These are phyloP conservation scores for Kwoniella pini DNA, from an alignment of 768 basidiomycete species.

Conservation along the genomic window DNA sequence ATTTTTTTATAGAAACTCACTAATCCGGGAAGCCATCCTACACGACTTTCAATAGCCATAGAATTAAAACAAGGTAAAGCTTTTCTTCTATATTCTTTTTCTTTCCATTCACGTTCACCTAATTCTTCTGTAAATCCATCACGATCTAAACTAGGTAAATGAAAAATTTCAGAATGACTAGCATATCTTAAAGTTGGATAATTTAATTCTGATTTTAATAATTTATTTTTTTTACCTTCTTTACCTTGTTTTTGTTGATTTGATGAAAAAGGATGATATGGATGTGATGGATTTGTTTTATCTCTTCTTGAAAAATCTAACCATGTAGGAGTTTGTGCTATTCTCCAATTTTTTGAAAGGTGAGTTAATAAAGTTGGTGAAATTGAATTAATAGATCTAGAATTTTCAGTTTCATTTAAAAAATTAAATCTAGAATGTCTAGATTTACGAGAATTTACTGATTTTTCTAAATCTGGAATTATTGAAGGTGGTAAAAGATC, in stretches of 20 bases:
- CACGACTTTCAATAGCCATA: slow-evolving; percentile 48
- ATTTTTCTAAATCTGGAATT: slow-evolving; percentile 28
- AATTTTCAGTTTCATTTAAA: not conserved
- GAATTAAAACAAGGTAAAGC: slow-evolving; percentile 51
- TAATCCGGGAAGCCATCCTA: slow-evolving; percentile 48
- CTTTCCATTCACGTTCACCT: slow-evolving; percentile 40
- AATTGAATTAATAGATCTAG: slow-evolving; percentile 6
- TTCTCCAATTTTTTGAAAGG: slow-evolving; percentile 37
- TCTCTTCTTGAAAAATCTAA: slow-evolving; percentile 43
- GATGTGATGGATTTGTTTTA: slow-evolving; percentile 38
- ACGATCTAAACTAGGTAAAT: slow-evolving; percentile 39
- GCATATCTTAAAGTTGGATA: slow-evolving; percentile 48
- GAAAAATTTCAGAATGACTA: slow-evolving; percentile 48
- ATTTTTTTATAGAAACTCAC: too few species aligned
- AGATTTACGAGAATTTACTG: not conserved
- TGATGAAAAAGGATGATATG: slow-evolving; percentile 35
- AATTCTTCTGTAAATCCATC: slow-evolving; percentile 33
- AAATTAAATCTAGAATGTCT: not conserved
- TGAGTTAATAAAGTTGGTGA: slow-evolving; percentile 23
- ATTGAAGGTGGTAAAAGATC: slow-evolving; percentile 27
- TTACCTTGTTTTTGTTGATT: slow-evolving; percentile 9
- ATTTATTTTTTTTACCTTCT: too few species aligned
- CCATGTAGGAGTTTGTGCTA: slow-evolving; percentile 49
- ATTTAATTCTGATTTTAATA: slow-evolving; percentile 12
- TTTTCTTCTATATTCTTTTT: slow-evolving; percentile 38